phyloP scores from a whole-genome alignment of 2,329 filamentous ascomycete genomes.

The Epichloe sibirici region DNA sequence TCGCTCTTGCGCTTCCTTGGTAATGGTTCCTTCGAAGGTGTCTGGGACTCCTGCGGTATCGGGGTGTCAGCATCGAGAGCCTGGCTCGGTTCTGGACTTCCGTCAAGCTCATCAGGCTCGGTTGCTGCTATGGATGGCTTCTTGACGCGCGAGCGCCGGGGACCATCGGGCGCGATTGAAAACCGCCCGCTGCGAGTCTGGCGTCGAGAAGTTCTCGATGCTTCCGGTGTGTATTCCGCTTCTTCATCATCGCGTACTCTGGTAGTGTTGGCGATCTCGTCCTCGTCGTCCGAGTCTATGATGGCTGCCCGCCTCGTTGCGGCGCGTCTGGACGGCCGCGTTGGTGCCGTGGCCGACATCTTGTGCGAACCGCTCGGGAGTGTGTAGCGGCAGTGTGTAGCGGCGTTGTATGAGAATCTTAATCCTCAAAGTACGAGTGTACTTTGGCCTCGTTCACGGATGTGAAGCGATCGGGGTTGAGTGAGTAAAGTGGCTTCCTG shows the following conservation, averaged over 20 bases:
- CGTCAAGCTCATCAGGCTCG: constrained; percentile 13
- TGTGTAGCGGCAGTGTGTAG: background rate
- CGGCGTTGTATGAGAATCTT: background rate
- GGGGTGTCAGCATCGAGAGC: constrained; percentile 21
- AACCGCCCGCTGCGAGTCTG: constrained; percentile 29
- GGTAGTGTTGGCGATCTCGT: constrained; percentile 42
- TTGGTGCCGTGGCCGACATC: constrained; percentile 21
- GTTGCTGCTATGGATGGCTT: constrained; percentile 15
- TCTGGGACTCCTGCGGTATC: constrained; percentile 20
- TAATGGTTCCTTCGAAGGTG: constrained; percentile 29
- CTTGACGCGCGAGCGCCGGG: constrained; percentile 26
- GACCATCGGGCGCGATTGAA: constrained; percentile 30
- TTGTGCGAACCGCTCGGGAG: background rate
- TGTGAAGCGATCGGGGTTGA: background rate
- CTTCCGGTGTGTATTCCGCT: constrained; percentile 70
- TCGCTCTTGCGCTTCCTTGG: constrained; percentile 58
- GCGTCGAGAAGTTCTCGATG: constrained; percentile 44
- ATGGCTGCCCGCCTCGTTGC: constrained; percentile 58
- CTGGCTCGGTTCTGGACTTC: constrained; percentile 18
- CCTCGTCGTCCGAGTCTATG: constrained; percentile 71
- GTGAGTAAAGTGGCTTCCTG: constrained; percentile 4
- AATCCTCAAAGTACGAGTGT: background rate
- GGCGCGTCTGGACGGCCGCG: constrained; percentile 28
- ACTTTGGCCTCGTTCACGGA: background rate
- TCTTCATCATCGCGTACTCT: constrained; percentile 46